A percentile compares a stretch with the other conserved stretches of the same genome.
Conservation (phyloP, 768 basidiomycete species). For the Clavaria fumosa region DNA sequence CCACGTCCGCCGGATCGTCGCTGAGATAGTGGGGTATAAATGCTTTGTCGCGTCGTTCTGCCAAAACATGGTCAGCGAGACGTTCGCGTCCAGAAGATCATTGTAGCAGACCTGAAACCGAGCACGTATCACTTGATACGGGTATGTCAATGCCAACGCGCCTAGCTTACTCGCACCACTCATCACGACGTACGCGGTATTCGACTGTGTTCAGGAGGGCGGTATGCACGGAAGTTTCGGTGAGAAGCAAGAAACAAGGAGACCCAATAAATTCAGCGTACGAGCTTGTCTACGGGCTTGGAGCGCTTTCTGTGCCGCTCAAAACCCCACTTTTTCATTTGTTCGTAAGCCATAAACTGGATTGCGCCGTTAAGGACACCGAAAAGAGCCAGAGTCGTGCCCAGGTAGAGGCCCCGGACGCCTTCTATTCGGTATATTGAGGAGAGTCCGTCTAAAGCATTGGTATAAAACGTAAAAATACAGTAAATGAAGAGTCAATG, state of each 20-base stretch:
- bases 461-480: constrained; percentile 1
- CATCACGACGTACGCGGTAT: constrained; percentile 81
- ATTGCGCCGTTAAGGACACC: constrained; percentile 91
- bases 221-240: constrained; percentile 8
- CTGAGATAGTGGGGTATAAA: constrained; percentile 71
- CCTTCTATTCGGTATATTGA: constrained; percentile 66
- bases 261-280: no score
- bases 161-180: constrained; percentile 81
- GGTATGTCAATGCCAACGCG: constrained; percentile 79
- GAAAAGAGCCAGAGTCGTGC: constrained; percentile 75
- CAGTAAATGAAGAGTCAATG: not conserved
- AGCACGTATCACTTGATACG: constrained; percentile 93
- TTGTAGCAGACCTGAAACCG: constrained; percentile 60
- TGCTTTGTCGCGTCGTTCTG: constrained; percentile 54
- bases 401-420: constrained; percentile 64
- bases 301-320: constrained; percentile 56
- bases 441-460: constrained; percentile 41
- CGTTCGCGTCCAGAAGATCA: constrained; percentile 1
- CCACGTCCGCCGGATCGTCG: constrained; percentile 72
- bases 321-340: constrained; percentile 85
- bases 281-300: constrained; percentile 76
- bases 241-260: no score
- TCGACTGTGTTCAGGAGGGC: constrained; percentile 44
- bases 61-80: constrained; percentile 2
- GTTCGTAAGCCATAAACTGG: constrained; percentile 93